phyloP scores from a whole-genome alignment of 805 yeast genomes.

The Teunomyces lycoperdinae region DNA sequence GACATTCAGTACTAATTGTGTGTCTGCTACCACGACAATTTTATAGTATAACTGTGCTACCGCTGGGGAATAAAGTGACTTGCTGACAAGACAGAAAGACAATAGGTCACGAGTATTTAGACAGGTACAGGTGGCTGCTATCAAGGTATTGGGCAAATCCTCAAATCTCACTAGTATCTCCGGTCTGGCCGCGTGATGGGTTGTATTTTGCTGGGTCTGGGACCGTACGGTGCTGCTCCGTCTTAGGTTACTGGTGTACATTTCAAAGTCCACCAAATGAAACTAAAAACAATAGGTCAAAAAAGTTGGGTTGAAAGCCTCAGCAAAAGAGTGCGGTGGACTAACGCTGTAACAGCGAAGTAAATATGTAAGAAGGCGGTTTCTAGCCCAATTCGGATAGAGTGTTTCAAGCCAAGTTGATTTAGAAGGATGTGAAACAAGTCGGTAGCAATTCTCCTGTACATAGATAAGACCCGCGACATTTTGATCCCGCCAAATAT shows the following conservation, averaged over 20 bases:
- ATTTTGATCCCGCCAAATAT: not conserved
- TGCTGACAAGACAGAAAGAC: conserved; percentile 17
- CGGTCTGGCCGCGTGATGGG: not conserved
- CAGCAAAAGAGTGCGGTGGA: not conserved
- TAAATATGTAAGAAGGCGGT: not conserved
- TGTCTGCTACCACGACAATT: conserved; percentile 17
- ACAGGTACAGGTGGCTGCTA: conserved; percentile 17
- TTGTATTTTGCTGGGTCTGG: not conserved
- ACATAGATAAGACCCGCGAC: not conserved
- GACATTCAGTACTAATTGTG: conserved; percentile 4
- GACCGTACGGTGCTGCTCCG: conserved; percentile 5
- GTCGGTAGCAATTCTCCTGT: not conserved
- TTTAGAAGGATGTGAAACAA: not conserved
- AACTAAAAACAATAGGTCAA: not conserved
- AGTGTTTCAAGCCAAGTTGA: not conserved
- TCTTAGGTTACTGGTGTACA: conserved; percentile 1
- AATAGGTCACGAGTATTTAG: conserved; percentile 21
- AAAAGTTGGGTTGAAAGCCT: not conserved
- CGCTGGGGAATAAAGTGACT: conserved; percentile 26
- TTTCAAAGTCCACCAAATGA: not conserved
- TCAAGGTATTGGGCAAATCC: conserved; percentile 17
- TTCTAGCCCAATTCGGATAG: not conserved
- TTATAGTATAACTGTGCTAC: conserved; percentile 19
- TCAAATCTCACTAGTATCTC: conserved; percentile 10
- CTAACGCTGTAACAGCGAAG: not conserved